phyloP scores from a whole-genome alignment of 202 grass and related monocot species.

The Hordeum pubiflorum region DNA sequence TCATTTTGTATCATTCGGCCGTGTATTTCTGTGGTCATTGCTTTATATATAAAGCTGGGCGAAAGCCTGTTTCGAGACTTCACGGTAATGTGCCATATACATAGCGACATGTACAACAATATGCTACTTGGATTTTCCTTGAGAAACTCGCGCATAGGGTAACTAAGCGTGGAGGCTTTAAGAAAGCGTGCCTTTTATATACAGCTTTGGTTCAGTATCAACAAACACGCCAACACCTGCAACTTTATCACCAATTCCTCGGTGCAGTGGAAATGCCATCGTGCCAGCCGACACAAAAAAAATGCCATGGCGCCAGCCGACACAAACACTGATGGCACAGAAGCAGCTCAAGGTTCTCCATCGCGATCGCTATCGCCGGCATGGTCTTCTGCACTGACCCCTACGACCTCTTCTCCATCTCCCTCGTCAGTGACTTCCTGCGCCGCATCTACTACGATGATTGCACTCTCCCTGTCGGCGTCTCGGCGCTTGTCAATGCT shows the following conservation, averaged over 20 bases:
- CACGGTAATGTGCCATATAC: neutral
- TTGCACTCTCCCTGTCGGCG: neutral
- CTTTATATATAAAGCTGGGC: no score
- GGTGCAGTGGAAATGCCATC: neutral
- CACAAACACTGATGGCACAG: neutral
- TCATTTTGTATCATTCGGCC: no score
- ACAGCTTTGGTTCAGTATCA: neutral
- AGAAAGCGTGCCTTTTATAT: neutral
- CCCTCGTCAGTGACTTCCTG: constrained; percentile 39
- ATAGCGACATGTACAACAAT: neutral
- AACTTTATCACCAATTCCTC: neutral
- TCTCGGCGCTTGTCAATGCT: constrained; percentile 24
- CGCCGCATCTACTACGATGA: constrained; percentile 9
- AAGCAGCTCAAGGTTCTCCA: constrained; percentile 19
- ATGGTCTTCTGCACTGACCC: constrained; percentile 77
- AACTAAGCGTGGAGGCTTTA: neutral
- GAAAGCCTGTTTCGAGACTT: no score
- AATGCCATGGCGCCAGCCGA: constrained; percentile 1
- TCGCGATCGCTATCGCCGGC: constrained; percentile 48
- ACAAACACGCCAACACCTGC: neutral
- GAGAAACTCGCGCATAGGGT: neutral
- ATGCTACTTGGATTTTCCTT: neutral
- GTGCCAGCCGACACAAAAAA: neutral
- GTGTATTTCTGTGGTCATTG: no score
- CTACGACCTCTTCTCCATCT: constrained; percentile 57